Conservation (phyloP, 768 basidiomycete genomes). For the Termitomyces sp. region DNA sequence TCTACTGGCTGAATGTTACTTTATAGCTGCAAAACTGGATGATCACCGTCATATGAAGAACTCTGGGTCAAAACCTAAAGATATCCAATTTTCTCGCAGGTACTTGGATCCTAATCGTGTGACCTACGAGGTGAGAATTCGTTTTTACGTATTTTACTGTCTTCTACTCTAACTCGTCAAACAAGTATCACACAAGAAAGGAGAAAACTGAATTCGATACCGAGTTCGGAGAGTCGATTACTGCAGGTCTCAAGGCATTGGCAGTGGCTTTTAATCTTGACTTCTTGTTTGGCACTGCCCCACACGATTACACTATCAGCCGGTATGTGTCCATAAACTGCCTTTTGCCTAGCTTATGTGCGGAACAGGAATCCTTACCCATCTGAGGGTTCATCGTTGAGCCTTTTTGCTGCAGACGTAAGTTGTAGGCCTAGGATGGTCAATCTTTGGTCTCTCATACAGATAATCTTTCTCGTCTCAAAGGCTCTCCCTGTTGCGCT, state of each 20-base stretch:
- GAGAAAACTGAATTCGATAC: slow-evolving; percentile 61
- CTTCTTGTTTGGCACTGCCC: slow-evolving; percentile 65
- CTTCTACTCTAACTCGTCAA: background rate
- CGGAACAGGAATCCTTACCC: slow-evolving; percentile 52
- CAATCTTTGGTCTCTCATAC: background rate
- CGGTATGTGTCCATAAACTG: slow-evolving; percentile 34
- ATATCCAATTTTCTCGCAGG: slow-evolving; percentile 60
- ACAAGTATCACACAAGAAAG: slow-evolving; percentile 52
- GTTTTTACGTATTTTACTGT: background rate
- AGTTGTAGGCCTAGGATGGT: slow-evolving; percentile 1
- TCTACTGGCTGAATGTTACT: background rate
- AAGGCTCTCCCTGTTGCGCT: slow-evolving; percentile 56
- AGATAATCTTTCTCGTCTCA: background rate
- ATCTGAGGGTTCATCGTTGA: slow-evolving; percentile 54
- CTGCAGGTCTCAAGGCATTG: slow-evolving; percentile 47
- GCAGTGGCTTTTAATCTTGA: slow-evolving; percentile 57
- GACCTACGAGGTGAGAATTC: slow-evolving; percentile 53
- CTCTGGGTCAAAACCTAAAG: slow-evolving; percentile 25
- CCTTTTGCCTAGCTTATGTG: slow-evolving; percentile 1
- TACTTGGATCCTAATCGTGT: slow-evolving; percentile 80
- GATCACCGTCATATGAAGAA: background rate
- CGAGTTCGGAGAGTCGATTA: slow-evolving; percentile 43
- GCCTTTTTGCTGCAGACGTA: slow-evolving; percentile 49
- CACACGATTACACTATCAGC: slow-evolving; percentile 67
- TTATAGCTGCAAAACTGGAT: slow-evolving; percentile 41